Evolutionary conservation across 805 yeast genomes (phyloP).

Genomic region (Priceomyces melissophilus): DNA sequence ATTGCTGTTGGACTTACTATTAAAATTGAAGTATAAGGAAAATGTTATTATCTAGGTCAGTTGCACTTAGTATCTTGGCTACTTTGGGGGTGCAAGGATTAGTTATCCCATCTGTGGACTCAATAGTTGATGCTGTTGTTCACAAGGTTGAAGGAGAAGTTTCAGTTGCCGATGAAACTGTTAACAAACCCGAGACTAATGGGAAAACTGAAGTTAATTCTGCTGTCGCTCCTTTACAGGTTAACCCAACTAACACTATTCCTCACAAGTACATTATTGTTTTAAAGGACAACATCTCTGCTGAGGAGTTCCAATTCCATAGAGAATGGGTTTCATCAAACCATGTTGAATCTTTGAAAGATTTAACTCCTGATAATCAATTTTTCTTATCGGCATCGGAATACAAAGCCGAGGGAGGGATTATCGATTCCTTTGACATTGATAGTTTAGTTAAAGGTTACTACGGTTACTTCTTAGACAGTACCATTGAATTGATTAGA

Average conservation of each 20-base stretch:
- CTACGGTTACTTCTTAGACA: slow-evolving; percentile 77
- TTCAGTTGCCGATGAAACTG: not conserved
- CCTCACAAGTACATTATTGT: slow-evolving; percentile 83
- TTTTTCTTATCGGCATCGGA: slow-evolving; percentile 35
- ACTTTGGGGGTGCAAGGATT: slow-evolving; percentile 43
- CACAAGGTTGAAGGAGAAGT: slow-evolving; percentile 1
- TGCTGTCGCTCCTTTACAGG: slow-evolving; percentile 46
- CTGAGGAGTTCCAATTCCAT: slow-evolving; percentile 60
- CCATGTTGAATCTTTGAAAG: slow-evolving; percentile 44
- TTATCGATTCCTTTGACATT: slow-evolving; percentile 59
- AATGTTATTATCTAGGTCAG: slow-evolving; percentile 40
- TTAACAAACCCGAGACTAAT: slow-evolving; percentile 5
- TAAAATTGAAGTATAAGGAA: not conserved
- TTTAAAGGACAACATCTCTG: slow-evolving; percentile 61
- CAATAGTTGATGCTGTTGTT: slow-evolving; percentile 36
- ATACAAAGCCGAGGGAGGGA: slow-evolving; percentile 45
- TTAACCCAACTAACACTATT: slow-evolving; percentile 47
- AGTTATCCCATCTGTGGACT: slow-evolving; percentile 57
- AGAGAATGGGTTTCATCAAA: slow-evolving; percentile 58
- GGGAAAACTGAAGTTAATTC: slow-evolving; percentile 2
- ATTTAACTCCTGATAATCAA: slow-evolving; percentile 26
- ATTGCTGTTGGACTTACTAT: not conserved
- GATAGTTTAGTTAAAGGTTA: slow-evolving; percentile 67
- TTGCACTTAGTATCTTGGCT: slow-evolving; percentile 41
- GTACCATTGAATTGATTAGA: slow-evolving; percentile 70